Evolutionary conservation across 345 rosid species (phyloP), one percentile per base, ranked within the genome.

Genomic region (Rubroshorea leprosula): DNA sequence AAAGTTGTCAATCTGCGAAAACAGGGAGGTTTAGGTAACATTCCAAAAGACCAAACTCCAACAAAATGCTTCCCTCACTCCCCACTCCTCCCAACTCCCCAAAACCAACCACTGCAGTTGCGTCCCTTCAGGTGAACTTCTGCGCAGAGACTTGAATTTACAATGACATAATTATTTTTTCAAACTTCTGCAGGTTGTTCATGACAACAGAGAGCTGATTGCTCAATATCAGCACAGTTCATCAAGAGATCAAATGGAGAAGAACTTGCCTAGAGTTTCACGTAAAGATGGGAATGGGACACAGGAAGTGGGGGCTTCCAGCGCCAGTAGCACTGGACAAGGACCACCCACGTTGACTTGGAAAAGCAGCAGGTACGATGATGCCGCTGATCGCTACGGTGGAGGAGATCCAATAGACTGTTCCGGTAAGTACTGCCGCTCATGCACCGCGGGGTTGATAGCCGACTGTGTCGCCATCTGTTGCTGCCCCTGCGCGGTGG

Each of bases 381-480:
- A 63, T 3, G 77, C 65, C 54, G 62, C 66, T 16, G 54, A 22
- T 2, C 13, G 13, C 14, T 26, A 12, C 25, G 57, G 57, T 18
- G 49, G 68, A 0, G 76, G 65, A 26, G 74, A 68, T 49, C 24
- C 55, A 47, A 48, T 75, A 14, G 74, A 67, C 63, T 83, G 90
- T 59, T 73, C 87, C 0, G 80, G 84, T 54, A 74, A 74, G 80
- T 63, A 66, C 55, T 84, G 89, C 62, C 43, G 65, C 62, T 80
- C 93, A 57, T 80, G 86, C 77, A 72, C 89, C 0, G 89, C 80
- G 4, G 89, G 75, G 12, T 55, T 63, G 47, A 57, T 85, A 23
- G 93, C 86, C 13, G 93, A 85, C 51, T 83, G 93, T n/a, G 85
- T 80, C 53, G 93, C 89, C 1, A 67, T 85, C 7, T 83, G 89